phyloP scores from a whole-genome alignment of 495 filamentous ascomycete genomes.

The Penicillium fimorum region DNA sequence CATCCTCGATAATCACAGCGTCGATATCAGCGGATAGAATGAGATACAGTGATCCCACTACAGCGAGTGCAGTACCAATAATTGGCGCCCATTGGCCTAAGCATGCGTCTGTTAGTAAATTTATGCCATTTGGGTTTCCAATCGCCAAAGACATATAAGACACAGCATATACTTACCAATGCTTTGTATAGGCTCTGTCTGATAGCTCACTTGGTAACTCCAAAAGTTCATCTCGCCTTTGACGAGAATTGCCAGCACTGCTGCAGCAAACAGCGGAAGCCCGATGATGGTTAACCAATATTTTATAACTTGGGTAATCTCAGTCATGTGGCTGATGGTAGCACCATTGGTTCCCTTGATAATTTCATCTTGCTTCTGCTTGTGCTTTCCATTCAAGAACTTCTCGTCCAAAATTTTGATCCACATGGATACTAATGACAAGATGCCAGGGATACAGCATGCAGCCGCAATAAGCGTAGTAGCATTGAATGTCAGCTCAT shows the following conservation, averaged over 20 bases:
- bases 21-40: slow-evolving; percentile 38
- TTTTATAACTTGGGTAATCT: slow-evolving; percentile 43
- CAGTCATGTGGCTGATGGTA: slow-evolving; percentile 47
- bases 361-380: slow-evolving; percentile 27
- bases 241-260: slow-evolving; percentile 53
- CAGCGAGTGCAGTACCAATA: slow-evolving; percentile 52
- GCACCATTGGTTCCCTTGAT: slow-evolving; percentile 57
- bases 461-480: slow-evolving; percentile 56
- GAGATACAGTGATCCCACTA: slow-evolving; percentile 53
- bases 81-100: slow-evolving; percentile 57
- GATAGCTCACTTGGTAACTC: slow-evolving; percentile 46
- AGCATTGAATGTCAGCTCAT: slow-evolving; percentile 49
- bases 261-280: slow-evolving; percentile 52
- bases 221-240: slow-evolving; percentile 60
- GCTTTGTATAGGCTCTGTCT: slow-evolving; percentile 55
- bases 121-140: neutral
- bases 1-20: slow-evolving; percentile 17
- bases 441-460: slow-evolving; percentile 58
- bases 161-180: slow-evolving; percentile 42
- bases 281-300: slow-evolving; percentile 48
- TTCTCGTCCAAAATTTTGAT: slow-evolving; percentile 56
- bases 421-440: slow-evolving; percentile 57
- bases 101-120: neutral
- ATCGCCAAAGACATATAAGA: neutral
- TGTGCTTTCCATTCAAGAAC: slow-evolving; percentile 27